Evolutionary conservation across 2,329 filamentous ascomycete species (phyloP).

Genomic region (Chaetothyriales sp.): DNA sequence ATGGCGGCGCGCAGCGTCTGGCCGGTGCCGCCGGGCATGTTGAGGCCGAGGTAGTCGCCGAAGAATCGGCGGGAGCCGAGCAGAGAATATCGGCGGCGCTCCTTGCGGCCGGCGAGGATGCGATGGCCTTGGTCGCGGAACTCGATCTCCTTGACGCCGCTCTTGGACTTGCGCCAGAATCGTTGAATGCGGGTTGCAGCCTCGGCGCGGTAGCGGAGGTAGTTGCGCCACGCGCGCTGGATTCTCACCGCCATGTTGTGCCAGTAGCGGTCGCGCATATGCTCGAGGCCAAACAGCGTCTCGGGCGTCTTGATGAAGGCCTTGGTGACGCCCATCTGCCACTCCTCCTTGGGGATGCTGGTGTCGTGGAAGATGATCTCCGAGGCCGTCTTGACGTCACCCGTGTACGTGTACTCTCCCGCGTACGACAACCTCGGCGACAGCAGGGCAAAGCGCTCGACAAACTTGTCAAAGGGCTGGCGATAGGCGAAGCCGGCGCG

Average conservation of each 20-base stretch:
- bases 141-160: constrained; percentile 77
- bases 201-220: constrained; percentile 81
- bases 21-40: constrained; percentile 64
- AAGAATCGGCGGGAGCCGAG: constrained; percentile 83
- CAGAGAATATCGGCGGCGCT: constrained; percentile 79
- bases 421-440: constrained; percentile 93
- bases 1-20: constrained; percentile 65
- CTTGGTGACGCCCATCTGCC: constrained; percentile 92
- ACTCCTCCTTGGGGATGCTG: constrained; percentile 87
- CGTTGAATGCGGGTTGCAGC: constrained; percentile 87
- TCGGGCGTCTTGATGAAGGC: constrained; percentile 98
- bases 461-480: constrained; percentile 95
- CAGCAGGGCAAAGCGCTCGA: constrained; percentile 89
- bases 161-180: constrained; percentile 88
- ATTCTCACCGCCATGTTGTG: constrained; percentile 99
- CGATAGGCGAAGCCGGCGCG: constrained; percentile 93
- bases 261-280: constrained; percentile 97
- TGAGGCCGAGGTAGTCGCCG: constrained; percentile 86
- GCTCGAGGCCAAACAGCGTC: constrained; percentile 88
- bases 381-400: constrained; percentile 72
- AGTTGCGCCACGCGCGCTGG: constrained; percentile 93
- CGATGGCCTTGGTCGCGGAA: constrained; percentile 77
- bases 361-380: constrained; percentile 93
- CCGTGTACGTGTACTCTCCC: constrained; percentile 92
- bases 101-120: constrained; percentile 71